A percentile compares a stretch with the other conserved stretches of the same genome.
Conservation (phyloP, 179 eudicot species). For the Silene vulgaris region DNA sequence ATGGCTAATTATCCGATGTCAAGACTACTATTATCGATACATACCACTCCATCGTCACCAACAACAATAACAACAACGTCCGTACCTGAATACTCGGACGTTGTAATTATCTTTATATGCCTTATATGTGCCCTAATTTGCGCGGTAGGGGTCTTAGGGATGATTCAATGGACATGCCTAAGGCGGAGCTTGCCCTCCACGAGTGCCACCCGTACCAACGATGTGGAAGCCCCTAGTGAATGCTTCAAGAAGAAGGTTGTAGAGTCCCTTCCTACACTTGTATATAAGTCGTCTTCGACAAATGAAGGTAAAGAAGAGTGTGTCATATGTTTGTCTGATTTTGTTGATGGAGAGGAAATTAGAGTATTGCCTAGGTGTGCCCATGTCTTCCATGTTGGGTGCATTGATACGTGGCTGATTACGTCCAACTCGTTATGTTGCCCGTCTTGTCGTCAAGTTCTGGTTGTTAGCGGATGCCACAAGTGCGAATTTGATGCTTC, state of each 20-base stretch:
- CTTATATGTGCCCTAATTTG: slow-evolving; percentile 26
- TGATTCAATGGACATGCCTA: slow-evolving; percentile 18
- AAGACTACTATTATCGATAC: slow-evolving; percentile 13
- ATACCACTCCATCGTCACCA: neutral
- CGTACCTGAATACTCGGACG: slow-evolving; percentile 18
- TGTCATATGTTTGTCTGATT: slow-evolving; percentile 27
- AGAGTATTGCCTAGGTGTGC: slow-evolving; percentile 23
- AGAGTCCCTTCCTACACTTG: slow-evolving; percentile 18
- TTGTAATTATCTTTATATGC: slow-evolving; percentile 23
- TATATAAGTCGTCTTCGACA: slow-evolving; percentile 9
- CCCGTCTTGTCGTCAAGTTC: slow-evolving; percentile 24
- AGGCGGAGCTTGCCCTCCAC: neutral
- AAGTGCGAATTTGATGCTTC: neutral
- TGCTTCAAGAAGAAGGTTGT: slow-evolving; percentile 15
- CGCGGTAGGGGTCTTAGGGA: slow-evolving; percentile 21
- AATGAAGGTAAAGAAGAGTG: slow-evolving; percentile 19
- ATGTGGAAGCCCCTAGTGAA: neutral
- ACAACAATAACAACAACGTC: neutral
- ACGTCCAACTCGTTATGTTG: slow-evolving; percentile 23
- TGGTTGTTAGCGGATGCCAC: slow-evolving; percentile 3
- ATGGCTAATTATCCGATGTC: slow-evolving; percentile 6
- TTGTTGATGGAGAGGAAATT: slow-evolving; percentile 26
- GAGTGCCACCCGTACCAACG: neutral
- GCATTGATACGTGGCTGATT: slow-evolving; percentile 27
- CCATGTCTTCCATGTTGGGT: slow-evolving; percentile 23